Evolutionary conservation across 305 asterid species (phyloP).

Genomic region (Fraxinus platypoda): DNA sequence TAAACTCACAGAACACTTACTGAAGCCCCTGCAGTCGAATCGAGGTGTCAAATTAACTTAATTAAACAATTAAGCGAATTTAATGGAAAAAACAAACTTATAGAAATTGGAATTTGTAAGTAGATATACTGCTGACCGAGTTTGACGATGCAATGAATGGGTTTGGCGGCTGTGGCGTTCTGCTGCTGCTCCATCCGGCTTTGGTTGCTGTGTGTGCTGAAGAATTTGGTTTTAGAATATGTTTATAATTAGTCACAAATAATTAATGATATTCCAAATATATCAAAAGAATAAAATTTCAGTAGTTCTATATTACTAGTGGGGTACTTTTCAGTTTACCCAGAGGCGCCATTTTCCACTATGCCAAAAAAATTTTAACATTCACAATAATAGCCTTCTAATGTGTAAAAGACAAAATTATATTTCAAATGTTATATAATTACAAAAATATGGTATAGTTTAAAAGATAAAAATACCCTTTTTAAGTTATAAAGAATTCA

Average conservation of each 20-base stretch:
- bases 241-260: not conserved
- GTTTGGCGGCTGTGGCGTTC: conserved; percentile 27
- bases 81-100: not conserved
- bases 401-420: no score
- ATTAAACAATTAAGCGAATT: not conserved
- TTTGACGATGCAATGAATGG: conserved; percentile 81
- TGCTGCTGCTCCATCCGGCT: conserved; percentile 49
- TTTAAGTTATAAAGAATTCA: no score
- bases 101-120: not conserved
- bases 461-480: no score
- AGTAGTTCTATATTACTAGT: not conserved
- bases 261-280: not conserved
- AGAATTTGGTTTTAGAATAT: not conserved
- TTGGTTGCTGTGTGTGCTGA: not conserved
- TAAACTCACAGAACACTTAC: not conserved
- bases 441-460: no score
- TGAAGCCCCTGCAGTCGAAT: not conserved
- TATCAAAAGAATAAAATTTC: no score
- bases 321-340: no score
- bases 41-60: not conserved
- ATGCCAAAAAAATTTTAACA: no score
- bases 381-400: no score
- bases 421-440: no score
- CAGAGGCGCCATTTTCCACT: no score
- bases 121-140: conserved; percentile 42